Evolutionary conservation across 2,329 filamentous ascomycete genomes (phyloP), one percentile per base, ranked within the genome.

Genomic region (Fusarium sacchari): DNA sequence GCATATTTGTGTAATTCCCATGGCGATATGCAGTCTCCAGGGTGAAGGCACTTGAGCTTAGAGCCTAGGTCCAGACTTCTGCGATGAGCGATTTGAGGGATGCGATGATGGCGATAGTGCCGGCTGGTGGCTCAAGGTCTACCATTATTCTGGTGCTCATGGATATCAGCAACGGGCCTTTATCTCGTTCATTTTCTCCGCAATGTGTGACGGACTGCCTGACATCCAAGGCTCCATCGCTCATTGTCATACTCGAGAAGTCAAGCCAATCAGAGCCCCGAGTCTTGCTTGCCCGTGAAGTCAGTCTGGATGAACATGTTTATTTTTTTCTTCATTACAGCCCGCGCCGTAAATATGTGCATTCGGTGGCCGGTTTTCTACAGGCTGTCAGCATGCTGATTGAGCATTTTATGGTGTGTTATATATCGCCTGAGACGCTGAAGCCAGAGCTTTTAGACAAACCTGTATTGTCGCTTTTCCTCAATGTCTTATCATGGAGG

Each of bases 1-100:
- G 24, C 1, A 5, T 43, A 9, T 18, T 18, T 24, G 5, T 24
- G 10, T 17, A 24, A 4, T 17, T 24, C n/a, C 15, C 10, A 4
- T 12, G n/a, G n/a, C n/a, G n/a, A 43, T 17, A 12, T 5, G 6
- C 18, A 43, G 40, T 43, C 40, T 17, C 1, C 15, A 7, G 40
- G 14, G 2, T 12, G 5, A 0, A 24, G 40, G 0, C n/a, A n/a
- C 4, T 3, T 24, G 10, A 24, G 40, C 40, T 43, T 43, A 43
- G 9, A 43, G 40, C 40, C n/a, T 43, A 15, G 6, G 6, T 4
- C n/a, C n/a, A 5, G 22, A 18, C 40, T 43, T 24, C 40, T 17
- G 22, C 40, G n/a, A 43, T 15, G 14, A 12, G 40, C 9, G 10
- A 43, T 2, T 43, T 43, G 15, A 43, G n/a, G 2, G 10, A 5